Conservation (phyloP, 2,329 filamentous ascomycete genomes). For the Lecanicillium sp. region DNA sequence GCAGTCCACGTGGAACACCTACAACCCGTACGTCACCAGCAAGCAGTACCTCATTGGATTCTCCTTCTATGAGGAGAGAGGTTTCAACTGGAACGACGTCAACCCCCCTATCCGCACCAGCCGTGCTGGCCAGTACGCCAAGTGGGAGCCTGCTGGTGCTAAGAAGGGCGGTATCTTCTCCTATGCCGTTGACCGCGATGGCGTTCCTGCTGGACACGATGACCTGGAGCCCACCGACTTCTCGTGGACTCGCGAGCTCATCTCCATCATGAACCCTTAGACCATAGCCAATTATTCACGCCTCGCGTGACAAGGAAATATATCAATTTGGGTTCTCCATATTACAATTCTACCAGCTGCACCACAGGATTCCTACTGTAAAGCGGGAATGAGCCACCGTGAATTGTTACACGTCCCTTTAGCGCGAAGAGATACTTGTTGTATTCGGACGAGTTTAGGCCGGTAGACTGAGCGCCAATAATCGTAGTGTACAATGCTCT, state of each 20-base stretch:
- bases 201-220: slow-evolving; percentile 2
- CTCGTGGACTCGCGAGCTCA: slow-evolving; percentile 2
- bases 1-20: slow-evolving; percentile 4
- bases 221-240: slow-evolving; percentile 3
- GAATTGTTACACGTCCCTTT: no score
- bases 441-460: no score
- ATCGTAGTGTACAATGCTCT: no score
- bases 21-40: slow-evolving; percentile 3
- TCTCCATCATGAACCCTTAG: slow-evolving; percentile 8
- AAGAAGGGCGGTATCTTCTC: slow-evolving; percentile 9
- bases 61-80: slow-evolving; percentile 8
- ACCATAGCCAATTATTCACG: no score
- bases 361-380: no score
- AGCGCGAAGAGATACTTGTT: no score
- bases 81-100: slow-evolving; percentile 4
- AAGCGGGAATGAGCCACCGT: no score
- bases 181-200: slow-evolving; percentile 8
- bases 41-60: slow-evolving; percentile 8
- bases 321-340: no score
- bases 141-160: slow-evolving; percentile 6
- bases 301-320: no score
- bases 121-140: slow-evolving; percentile 6
- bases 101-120: slow-evolving; percentile 4
- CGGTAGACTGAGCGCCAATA: no score
- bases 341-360: no score